Base-by-base conservation (phyloP, 2,329 filamentous ascomycete species). In the Rugonectria rugulosa region DNA sequence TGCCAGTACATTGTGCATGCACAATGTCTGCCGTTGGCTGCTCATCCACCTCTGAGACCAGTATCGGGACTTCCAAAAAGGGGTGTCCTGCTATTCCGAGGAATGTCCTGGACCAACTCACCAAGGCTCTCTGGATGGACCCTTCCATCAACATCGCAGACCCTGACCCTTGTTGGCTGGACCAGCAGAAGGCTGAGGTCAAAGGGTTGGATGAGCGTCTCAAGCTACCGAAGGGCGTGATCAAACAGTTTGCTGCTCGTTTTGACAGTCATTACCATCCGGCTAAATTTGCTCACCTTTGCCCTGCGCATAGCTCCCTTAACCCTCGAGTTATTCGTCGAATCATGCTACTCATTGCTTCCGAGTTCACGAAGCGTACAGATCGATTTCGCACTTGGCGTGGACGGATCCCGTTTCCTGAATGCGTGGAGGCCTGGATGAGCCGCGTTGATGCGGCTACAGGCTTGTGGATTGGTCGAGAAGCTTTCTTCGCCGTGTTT, bases 251-350 rank as follows among this genome's bases (percentile, higher is more conserved):
- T 4, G 61, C 69, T 17, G 64, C 73, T 36, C 69, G 65, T 34
- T 49, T 77, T 7, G 56, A 62, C 11, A 47, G 49, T 10, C 43
- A 69, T 34, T 42, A 59, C 60, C 27, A 68, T 7, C 58, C 69
- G 6, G 43, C 42, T 7, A 63, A 70, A 14, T 61, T 59, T 10
- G 75, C 76, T 11, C 63, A 71, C 7, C 68, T 83, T 4, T 83
- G 81, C 59, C 12, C 47, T 6, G 64, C 63, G 4, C 81, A 83
- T 61, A 61, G 70, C 20, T 48, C 29, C 0, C 72, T 83, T 5
- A 72, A 81, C 34, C 70, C 77, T 0, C 73, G 70, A 32, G 59
- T 81, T 10, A 75, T 83, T 14, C 75, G 75, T 37, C 70, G 71
- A 15, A 63, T 82, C n/a, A 79, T 79, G 64, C 43, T 74, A 15